Base-by-base conservation (phyloP, 768 basidiomycete species). In the Panellus pusillus region DNA sequence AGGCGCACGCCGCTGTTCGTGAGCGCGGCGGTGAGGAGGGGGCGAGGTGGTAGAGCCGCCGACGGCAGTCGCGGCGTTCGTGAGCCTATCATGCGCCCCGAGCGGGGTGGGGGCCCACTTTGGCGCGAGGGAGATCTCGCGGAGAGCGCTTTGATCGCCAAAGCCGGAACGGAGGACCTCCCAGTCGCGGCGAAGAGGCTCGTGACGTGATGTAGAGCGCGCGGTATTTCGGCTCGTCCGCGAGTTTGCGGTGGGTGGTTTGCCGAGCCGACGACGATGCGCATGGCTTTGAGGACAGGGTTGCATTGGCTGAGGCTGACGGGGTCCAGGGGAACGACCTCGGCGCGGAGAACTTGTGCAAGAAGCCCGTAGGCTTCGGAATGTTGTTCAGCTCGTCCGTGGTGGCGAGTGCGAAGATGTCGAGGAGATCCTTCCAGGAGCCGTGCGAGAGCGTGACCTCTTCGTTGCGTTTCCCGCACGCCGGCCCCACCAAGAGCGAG, bases 361-460 rank as follows among this genome's bases (percentile, higher is more conserved):
- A 70, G 63, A 66, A 74, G 54, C 35, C 64, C 27, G 68, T 49
- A 15, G 31, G 49, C 28, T 45, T 36, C 32, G 41, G 1, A n/a
- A 61, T 54, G 37, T 62, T 58, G 41, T 62, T 57, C 18, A 89
- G 75, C 54, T 87, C 72, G 52, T 76, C 79, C 14, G 75, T 65
- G 1, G 81, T 74, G 11, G 82, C 83, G 27, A 90, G 74, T 4
- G 80, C 75, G 5, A 89, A 72, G 44, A 90, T 82, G 47, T 87
- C 84, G 47, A 87, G 76, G 18, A 89, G 73, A 60, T 89, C 88
- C 63, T 91, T 89, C 83, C 85, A 89, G 61, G 84, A 87, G 0
- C 87, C 87, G 44, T 89, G 87, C 12, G 72, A 54, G 17, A 65
- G 49, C 28, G 61, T 53, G 19, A 58, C 35, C 45, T 65, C 57